Conservation (phyloP, 2,329 filamentous ascomycete species). For the Aspergillus melleus region DNA sequence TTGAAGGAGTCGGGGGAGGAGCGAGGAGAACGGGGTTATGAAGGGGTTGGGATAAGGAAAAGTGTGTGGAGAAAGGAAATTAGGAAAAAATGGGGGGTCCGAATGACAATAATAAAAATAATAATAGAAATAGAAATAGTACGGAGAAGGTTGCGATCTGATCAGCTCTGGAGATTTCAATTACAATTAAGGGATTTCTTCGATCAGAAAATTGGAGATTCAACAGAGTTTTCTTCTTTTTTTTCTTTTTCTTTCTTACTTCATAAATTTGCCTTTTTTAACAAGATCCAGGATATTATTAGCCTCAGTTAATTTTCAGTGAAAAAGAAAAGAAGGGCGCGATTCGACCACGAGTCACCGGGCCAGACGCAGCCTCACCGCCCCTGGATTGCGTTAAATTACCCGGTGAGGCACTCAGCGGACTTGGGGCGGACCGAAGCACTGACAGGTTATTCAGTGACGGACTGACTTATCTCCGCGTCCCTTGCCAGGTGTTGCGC, state of each 20-base stretch:
- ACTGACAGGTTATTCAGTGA: neutral
- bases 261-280: neutral
- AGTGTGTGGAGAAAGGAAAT: conserved; percentile 23
- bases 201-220: neutral
- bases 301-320: neutral
- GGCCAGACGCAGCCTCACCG: conserved; percentile 8
- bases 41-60: conserved; percentile 22
- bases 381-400: conserved; percentile 11
- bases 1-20: neutral
- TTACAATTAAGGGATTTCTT: neutral
- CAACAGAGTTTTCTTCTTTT: neutral
- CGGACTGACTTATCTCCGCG: conserved; percentile 4
- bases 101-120: conserved; percentile 2
- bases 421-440: conserved; percentile 4
- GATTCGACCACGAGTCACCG: conserved; percentile 1
- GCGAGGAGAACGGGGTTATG: conserved; percentile 13
- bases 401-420: conserved; percentile 9
- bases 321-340: neutral
- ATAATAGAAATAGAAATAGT: neutral
- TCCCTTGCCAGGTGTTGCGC: neutral
- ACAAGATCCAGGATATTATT: neutral
- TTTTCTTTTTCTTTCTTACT: conserved; percentile 2
- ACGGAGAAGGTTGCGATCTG: neutral
- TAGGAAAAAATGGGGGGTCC: conserved; percentile 18
- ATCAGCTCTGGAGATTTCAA: neutral